A percentile compares a stretch with the other conserved stretches of the same genome.
Evolutionary conservation across 768 basidiomycete species (phyloP).

Genomic region (Hygrophoropsis aurantiaca): DNA sequence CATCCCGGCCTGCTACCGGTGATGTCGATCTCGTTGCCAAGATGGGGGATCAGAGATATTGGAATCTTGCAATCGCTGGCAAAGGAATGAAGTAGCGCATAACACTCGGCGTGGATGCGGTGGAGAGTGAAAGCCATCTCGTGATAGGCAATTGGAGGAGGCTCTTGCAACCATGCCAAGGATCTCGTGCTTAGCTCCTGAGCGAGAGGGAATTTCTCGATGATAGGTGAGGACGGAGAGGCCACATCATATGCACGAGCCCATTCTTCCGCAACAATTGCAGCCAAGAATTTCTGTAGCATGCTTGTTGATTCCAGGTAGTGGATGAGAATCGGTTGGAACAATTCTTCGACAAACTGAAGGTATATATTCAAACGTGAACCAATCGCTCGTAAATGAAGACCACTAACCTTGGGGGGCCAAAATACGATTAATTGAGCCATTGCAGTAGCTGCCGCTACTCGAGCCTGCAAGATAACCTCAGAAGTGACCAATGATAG

Average conservation of each 20-base stretch:
- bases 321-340: conserved; percentile 72
- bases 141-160: conserved; percentile 78
- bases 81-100: conserved; percentile 79
- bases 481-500: conserved; percentile 78
- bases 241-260: conserved; percentile 53
- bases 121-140: conserved; percentile 85
- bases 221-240: conserved; percentile 39
- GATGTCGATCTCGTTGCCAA: conserved; percentile 78
- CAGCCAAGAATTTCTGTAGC: conserved; percentile 85
- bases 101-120: conserved; percentile 79
- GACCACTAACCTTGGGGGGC: conserved; percentile 54
- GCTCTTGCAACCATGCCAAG: conserved; percentile 70
- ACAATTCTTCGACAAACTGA: conserved; percentile 59
- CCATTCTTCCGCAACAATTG: conserved; percentile 92
- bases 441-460: conserved; percentile 76
- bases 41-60: conserved; percentile 70
- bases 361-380: conserved; percentile 22
- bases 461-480: conserved; percentile 72
- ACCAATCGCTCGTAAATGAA: too few species aligned
- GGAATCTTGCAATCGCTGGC: conserved; percentile 85
- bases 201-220: conserved; percentile 59
- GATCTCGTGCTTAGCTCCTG: conserved; percentile 68
- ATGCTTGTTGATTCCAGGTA: conserved; percentile 88
- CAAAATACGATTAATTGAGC: conserved; percentile 69
- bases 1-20: conserved; percentile 59